Evolutionary conservation across 495 filamentous ascomycete species (phyloP), one percentile per base, ranked within the genome.

Genomic region (Tuber calosporum): DNA sequence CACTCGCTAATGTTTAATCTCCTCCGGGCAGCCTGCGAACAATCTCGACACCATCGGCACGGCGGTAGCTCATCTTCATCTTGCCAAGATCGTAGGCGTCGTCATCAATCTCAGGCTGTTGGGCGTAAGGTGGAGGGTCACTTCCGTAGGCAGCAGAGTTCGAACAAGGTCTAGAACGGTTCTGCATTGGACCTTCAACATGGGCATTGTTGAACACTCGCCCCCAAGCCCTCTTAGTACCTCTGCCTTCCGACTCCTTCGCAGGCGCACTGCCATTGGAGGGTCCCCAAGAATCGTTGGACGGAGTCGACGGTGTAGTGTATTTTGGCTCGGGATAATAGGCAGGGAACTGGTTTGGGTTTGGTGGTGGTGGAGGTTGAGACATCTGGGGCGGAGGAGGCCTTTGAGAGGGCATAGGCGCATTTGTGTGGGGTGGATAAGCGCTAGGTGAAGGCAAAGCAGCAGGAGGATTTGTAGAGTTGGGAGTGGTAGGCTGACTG

Each of bases 41-140:
- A 80, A 82, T 81, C 77, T 82, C 80, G 13, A 81, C 80, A 69
- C 80, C 80, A 72, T 82, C 80, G 30, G 80, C 80, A 41, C 80
- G 74, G 37, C 80, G 74, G 42, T 82, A 82, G 4, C 73, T 81
- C 80, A 82, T 82, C 71, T 78, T 81, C 67, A 81, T 38, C 45
- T 79, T 80, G 4, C 74, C 78, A 68, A 80, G 71, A 68, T 81
- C 79, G 70, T 79, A 81, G 8, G 74, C 74, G 74, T 82, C 80
- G 19, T 81, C 79, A 36, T 81, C 79, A 68, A 70, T 53, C 36
- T 74, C 70, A 66, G 76, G 62, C 62, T 68, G 17, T 58, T 79
- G 75, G 8, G 75, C 20, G 26, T 72, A 78, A 43, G 74, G 37
- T 43, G 76, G 75, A 69, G 68, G 58, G 42, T 82, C 80, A 20